Percentiles rank a stretch among this genome's conserved stretches.
Conservation (phyloP, 2,329 filamentous ascomycete genomes). For the Penicillium sp. region DNA sequence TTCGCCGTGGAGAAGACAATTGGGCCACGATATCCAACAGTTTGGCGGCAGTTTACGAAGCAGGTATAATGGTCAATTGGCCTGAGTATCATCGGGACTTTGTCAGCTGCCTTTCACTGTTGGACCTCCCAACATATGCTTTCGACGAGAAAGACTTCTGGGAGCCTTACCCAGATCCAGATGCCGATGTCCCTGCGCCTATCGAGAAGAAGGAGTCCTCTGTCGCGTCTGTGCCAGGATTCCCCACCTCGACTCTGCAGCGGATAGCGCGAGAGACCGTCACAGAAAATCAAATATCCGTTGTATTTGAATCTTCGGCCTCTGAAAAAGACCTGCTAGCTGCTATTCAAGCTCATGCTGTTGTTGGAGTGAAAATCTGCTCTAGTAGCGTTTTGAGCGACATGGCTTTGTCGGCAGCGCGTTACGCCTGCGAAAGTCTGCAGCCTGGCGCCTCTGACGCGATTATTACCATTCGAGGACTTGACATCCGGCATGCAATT, state of each 20-base stretch:
- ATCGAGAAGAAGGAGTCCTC: neutral
- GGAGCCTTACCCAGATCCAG: conserved; percentile 44
- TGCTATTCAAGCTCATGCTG: conserved; percentile 63
- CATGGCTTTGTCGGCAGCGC: conserved; percentile 63
- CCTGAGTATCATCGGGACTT: conserved; percentile 67
- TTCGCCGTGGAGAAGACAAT: conserved; percentile 62
- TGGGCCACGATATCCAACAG: conserved; percentile 63
- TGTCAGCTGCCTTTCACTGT: conserved; percentile 55
- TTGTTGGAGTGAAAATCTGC: conserved; percentile 65
- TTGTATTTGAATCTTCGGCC: conserved; percentile 66
- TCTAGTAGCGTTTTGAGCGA: conserved; percentile 64
- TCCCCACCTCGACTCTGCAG: conserved; percentile 1
- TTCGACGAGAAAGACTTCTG: conserved; percentile 73
- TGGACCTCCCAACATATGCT: conserved; percentile 66
- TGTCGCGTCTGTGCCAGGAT: neutral
- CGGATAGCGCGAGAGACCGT: neutral
- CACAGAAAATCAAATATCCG: conserved; percentile 8
- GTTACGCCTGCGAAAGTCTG: conserved; percentile 47
- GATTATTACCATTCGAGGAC: neutral
- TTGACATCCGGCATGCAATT: neutral
- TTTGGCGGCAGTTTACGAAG: conserved; percentile 59
- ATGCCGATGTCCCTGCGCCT: neutral
- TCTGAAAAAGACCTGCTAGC: conserved; percentile 62
- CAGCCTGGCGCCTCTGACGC: neutral
- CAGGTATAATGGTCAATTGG: conserved; percentile 67